phyloP scores from a whole-genome alignment of 2,329 filamentous ascomycete genomes.

The Xylaria sp. region DNA sequence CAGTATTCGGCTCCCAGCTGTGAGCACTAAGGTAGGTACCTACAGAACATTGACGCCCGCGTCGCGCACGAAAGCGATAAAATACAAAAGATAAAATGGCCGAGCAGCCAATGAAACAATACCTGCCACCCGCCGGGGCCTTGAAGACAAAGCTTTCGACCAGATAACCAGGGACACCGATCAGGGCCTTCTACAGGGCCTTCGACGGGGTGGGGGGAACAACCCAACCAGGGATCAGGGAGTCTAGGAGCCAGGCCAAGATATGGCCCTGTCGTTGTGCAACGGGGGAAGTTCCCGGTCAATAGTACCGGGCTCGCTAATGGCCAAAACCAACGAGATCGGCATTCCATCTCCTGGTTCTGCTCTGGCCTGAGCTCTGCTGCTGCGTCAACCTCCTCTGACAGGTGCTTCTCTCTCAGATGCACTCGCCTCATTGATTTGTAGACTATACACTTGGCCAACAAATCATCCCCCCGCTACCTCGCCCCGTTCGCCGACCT shows the following conservation, averaged over 20 bases:
- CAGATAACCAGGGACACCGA: too few species aligned
- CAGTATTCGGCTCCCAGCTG: too few species aligned
- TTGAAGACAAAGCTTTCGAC: not conserved
- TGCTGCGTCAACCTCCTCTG: constrained; percentile 12
- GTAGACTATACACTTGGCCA: constrained; percentile 8
- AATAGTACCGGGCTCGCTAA: constrained; percentile 29
- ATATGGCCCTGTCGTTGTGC: constrained; percentile 22
- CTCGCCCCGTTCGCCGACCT: constrained; percentile 25
- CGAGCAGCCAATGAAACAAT: constrained; percentile 7
- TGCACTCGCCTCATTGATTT: constrained; percentile 25
- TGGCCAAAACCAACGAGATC: constrained; percentile 23
- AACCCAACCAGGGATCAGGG: constrained; percentile 18
- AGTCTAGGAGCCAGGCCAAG: constrained; percentile 1
- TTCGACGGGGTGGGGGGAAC: constrained; percentile 16
- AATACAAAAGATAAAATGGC: constrained; percentile 3
- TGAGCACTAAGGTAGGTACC: too few species aligned
- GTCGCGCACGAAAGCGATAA: not conserved
- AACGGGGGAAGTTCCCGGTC: constrained; percentile 31
- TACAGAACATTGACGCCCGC: not conserved
- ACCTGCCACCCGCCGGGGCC: constrained; percentile 7
- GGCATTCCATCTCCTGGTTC: constrained; percentile 23
- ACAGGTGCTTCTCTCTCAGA: constrained; percentile 17
- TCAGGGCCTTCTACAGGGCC: too few species aligned
- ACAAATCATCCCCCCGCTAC: constrained; percentile 20
- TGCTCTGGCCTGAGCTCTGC: constrained; percentile 15